These are phyloP conservation scores for Limnanthes douglasii DNA, from an alignment of 345 rosid genomes.

Conservation along the genomic window DNA sequence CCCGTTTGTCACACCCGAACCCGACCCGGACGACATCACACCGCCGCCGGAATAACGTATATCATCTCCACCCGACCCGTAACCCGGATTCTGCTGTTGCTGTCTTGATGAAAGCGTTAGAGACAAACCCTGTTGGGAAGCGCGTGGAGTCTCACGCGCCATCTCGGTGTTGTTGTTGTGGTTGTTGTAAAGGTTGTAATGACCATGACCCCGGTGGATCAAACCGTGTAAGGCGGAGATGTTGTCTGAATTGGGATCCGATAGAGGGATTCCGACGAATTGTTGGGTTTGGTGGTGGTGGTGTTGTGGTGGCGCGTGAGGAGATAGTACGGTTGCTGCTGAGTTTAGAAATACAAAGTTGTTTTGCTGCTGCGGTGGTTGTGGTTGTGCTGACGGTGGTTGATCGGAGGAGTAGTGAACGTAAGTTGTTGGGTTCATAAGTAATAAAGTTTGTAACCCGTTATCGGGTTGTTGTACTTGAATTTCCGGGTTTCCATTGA, in stretches of 20 bases:
- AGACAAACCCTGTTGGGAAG: constrained; percentile 56
- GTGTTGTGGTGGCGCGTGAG: constrained; percentile 35
- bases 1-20: constrained; percentile 66
- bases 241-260: constrained; percentile 21
- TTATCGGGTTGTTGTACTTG: constrained; percentile 49
- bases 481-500: constrained; percentile 65
- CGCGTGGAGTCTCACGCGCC: constrained; percentile 67
- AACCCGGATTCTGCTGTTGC: constrained; percentile 29
- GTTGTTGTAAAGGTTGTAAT: constrained; percentile 61
- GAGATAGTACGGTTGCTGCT: constrained; percentile 19
- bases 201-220: constrained; percentile 57
- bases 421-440: constrained; percentile 86
- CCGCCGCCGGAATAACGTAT: constrained; percentile 31
- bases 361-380: constrained; percentile 10
- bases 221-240: constrained; percentile 63
- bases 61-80: constrained; percentile 43
- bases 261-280: constrained; percentile 74
- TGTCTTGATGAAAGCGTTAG: constrained; percentile 81
- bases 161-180: constrained; percentile 24
- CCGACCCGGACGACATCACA: constrained; percentile 47
- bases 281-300: constrained; percentile 38
- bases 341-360: constrained; percentile 45
- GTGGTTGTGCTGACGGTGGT: constrained; percentile 19
- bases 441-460: constrained; percentile 84
- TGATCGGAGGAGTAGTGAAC: constrained; percentile 62